phyloP scores from a whole-genome alignment of 805 yeast species.

The Saturnispora diversa region DNA sequence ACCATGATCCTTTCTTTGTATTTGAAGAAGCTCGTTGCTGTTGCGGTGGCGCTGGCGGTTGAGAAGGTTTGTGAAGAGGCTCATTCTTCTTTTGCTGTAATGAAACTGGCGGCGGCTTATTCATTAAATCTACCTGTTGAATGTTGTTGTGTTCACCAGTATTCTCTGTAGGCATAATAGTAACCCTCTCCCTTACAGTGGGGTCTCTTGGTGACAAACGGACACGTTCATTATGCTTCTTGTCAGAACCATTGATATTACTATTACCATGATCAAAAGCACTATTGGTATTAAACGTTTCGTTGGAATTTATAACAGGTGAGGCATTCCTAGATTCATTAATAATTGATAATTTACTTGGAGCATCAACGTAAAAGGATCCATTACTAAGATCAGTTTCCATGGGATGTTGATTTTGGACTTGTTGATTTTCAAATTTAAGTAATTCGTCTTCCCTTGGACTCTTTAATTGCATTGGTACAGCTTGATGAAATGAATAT shows the following conservation, averaged over 20 bases:
- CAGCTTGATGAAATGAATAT: conserved; percentile 28
- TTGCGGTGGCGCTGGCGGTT: not conserved
- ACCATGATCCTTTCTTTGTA: conserved; percentile 1
- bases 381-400: not conserved
- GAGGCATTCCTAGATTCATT: conserved; percentile 3
- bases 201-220: not conserved
- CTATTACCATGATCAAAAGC: too few species aligned
- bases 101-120: too few species aligned
- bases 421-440: conserved; percentile 4
- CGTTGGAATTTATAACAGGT: not conserved
- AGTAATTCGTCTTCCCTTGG: conserved; percentile 20
- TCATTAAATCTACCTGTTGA: too few species aligned
- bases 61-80: not conserved
- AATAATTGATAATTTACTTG: conserved; percentile 6
- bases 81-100: too few species aligned
- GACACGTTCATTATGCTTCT: not conserved
- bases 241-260: too few species aligned
- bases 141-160: too few species aligned
- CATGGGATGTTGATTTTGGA: not conserved
- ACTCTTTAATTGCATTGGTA: conserved; percentile 23
- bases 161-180: too few species aligned
- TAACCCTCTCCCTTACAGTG: not conserved
- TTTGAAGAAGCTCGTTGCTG: not conserved
- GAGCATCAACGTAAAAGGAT: not conserved
- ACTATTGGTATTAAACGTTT: not conserved